Conservation (phyloP, 495 filamentous ascomycete genomes). For the Ascobolus immersus region DNA sequence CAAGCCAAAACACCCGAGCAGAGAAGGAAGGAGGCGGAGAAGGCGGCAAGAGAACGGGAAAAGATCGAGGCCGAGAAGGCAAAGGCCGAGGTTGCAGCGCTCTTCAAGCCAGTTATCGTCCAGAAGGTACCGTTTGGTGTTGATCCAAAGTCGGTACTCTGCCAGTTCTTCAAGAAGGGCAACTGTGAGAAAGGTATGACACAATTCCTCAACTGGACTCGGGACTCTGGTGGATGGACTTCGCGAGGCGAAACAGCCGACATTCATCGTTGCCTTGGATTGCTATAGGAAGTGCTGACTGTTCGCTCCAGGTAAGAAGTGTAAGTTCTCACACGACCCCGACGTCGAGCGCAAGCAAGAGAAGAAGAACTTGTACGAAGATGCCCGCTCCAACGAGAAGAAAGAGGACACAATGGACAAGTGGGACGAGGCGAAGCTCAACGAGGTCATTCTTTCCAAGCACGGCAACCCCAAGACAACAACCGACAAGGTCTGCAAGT, state of each 20-base stretch:
- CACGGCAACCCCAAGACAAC: constrained; percentile 90
- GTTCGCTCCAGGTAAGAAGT: constrained; percentile 39
- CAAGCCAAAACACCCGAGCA: constrained; percentile 52
- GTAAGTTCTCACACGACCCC: constrained; percentile 89
- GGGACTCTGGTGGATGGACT: background rate
- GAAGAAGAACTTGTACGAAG: constrained; percentile 81
- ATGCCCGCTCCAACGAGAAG: constrained; percentile 59
- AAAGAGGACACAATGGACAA: constrained; percentile 80
- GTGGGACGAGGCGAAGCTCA: constrained; percentile 93
- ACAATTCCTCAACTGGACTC: background rate
- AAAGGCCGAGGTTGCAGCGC: constrained; percentile 53
- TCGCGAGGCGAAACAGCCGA: background rate
- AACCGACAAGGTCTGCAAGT: constrained; percentile 98
- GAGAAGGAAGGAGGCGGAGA: constrained; percentile 77
- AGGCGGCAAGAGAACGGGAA: constrained; percentile 55
- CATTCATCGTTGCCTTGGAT: background rate
- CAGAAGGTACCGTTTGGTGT: constrained; percentile 96
- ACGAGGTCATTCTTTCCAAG: constrained; percentile 73
- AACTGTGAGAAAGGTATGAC: constrained; percentile 62
- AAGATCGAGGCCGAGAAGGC: constrained; percentile 56
- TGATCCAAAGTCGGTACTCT: constrained; percentile 95
- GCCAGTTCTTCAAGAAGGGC: constrained; percentile 86
- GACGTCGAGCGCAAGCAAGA: constrained; percentile 68
- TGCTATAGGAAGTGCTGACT: constrained; percentile 3
- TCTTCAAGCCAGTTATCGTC: constrained; percentile 82